phyloP scores from a whole-genome alignment of 768 basidiomycete species.

The Mycena epipterygia region DNA sequence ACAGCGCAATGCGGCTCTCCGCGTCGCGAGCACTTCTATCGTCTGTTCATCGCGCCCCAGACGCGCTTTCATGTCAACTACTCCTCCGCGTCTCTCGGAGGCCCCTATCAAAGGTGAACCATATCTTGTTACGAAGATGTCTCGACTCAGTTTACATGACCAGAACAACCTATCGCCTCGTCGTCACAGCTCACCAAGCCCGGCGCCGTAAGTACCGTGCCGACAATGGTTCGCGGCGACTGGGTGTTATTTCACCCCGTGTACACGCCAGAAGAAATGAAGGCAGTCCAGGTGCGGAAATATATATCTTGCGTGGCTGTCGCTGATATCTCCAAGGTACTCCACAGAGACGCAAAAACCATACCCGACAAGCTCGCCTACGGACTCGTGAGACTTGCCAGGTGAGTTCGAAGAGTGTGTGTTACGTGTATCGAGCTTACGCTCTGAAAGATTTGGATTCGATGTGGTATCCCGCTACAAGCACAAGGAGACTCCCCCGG shows the following conservation, averaged over 20 bases:
- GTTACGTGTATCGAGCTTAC: conserved; percentile 11
- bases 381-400: conserved; percentile 68
- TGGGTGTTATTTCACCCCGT: conserved; percentile 97
- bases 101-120: background rate
- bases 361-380: conserved; percentile 81
- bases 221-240: conserved; percentile 73
- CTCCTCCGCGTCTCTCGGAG: background rate
- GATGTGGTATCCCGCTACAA: conserved; percentile 91
- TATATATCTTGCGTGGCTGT: background rate
- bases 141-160: background rate
- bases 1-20: conserved; percentile 21
- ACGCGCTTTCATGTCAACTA: conserved; percentile 24
- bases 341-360: conserved; percentile 75
- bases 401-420: conserved; percentile 47
- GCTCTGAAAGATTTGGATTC: conserved; percentile 68
- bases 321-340: conserved; percentile 61
- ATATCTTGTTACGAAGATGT: background rate
- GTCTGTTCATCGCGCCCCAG: background rate
- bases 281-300: conserved; percentile 72
- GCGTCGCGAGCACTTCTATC: background rate
- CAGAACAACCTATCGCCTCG: background rate
- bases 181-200: conserved; percentile 50
- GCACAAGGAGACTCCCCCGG: conserved; percentile 73
- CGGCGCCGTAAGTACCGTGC: conserved; percentile 67
- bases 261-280: conserved; percentile 81